These are phyloP conservation scores for Scedosporium minutisporum DNA, from an alignment of 2,329 filamentous ascomycete species.

Conservation along the genomic window DNA sequence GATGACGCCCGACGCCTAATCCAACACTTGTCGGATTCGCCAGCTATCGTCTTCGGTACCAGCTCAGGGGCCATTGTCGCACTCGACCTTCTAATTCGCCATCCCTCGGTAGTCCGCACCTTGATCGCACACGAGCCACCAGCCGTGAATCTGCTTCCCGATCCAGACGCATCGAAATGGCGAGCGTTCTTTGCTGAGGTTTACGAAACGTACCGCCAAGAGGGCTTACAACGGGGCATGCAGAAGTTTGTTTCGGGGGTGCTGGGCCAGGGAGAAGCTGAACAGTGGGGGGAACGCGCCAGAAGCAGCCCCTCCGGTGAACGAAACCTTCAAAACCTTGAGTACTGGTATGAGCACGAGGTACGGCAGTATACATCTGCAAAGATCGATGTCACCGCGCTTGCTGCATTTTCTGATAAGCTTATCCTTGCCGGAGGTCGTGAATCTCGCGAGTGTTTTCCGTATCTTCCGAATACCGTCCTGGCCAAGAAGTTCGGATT, in stretches of 20 bases:
- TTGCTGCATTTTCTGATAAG: background rate
- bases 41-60: background rate
- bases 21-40: background rate
- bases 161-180: background rate
- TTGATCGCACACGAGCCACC: background rate
- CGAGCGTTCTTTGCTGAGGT: background rate
- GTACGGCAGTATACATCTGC: background rate
- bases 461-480: background rate
- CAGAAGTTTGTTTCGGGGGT: background rate
- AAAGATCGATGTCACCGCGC: background rate
- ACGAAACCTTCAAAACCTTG: background rate
- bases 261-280: background rate
- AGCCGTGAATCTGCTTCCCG: background rate
- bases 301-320: background rate
- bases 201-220: background rate
- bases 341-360: background rate
- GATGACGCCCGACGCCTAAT: background rate
- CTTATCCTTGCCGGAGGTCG: background rate
- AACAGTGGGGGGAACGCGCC: background rate
- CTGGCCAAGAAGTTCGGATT: background rate
- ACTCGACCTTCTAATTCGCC: background rate
- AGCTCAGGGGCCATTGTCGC: background rate
- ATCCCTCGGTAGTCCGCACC: background rate
- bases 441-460: background rate
- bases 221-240: background rate